Conservation (phyloP, 805 yeast genomes). For the Barnettozyma siamensis region DNA sequence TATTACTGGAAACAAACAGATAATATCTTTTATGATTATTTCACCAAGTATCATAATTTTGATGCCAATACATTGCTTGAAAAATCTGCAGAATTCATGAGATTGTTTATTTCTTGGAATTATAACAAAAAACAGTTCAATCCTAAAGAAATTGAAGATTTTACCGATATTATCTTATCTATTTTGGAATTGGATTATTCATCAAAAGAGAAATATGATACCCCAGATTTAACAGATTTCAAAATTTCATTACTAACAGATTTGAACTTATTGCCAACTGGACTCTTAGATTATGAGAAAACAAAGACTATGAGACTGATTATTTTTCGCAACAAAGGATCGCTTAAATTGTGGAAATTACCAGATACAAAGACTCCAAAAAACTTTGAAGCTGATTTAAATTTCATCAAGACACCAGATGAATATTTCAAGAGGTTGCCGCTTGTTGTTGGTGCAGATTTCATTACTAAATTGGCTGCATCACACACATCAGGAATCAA, state of each 20-base stretch:
- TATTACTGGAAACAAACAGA: neutral
- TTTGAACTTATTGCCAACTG: neutral
- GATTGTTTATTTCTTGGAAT: neutral
- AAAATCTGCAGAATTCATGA: neutral
- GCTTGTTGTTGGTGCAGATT: neutral
- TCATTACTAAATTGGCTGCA: neutral
- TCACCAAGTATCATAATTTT: neutral
- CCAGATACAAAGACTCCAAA: neutral
- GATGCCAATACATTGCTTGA: neutral
- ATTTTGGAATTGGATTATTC: neutral
- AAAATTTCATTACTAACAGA: neutral
- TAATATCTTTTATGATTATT: neutral
- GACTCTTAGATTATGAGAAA: neutral
- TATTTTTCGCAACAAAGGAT: neutral
- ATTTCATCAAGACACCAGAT: slow-evolving; percentile 7
- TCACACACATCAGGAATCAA: neutral
- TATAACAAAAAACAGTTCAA: neutral
- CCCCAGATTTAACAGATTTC: neutral
- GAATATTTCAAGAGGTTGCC: neutral
- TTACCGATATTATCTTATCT: neutral
- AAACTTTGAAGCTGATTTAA: too few species aligned
- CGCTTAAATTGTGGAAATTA: neutral
- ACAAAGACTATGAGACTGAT: neutral
- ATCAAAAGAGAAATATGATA: neutral
- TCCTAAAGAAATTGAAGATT: neutral